A percentile compares a stretch with the other conserved stretches of the same genome.
Conservation (phyloP, 371 early-diverging fungal species). For the Sporodiniella umbellata region DNA sequence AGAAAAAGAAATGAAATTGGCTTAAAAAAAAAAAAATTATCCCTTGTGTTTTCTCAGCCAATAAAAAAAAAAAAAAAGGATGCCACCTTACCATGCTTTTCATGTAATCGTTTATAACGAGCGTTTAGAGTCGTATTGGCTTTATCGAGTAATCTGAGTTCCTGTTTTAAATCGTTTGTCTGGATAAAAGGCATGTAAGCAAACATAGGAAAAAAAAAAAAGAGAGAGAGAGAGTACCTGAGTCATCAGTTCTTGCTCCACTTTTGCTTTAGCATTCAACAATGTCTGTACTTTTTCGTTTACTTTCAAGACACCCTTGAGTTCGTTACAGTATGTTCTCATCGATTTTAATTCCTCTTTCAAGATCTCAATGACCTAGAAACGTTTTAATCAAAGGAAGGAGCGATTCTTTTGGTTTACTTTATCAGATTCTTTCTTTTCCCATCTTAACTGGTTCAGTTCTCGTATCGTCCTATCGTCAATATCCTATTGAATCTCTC, state of each 20-base stretch:
- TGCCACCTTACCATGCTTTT: conserved; percentile 21
- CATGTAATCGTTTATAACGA: conserved; percentile 10
- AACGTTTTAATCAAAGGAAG: no score
- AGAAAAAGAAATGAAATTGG: not conserved
- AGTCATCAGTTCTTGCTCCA: conserved; percentile 28
- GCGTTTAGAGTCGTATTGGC: conserved; percentile 5
- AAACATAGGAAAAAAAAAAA: not conserved
- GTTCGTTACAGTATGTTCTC: not conserved
- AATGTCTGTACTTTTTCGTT: not conserved
- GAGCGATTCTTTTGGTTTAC: not conserved
- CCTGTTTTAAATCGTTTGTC: conserved; percentile 16
- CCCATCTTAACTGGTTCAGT: conserved; percentile 6
- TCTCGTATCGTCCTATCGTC: conserved; percentile 11
- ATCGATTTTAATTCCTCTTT: conserved; percentile 3
- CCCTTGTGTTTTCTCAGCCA: no score
- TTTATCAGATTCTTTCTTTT: conserved; percentile 11
- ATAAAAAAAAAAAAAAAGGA: no score
- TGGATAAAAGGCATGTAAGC: not conserved
- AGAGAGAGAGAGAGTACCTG: conserved; percentile 15
- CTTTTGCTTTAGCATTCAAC: not conserved
- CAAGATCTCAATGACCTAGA: conserved; percentile 3
- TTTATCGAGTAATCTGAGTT: conserved; percentile 7
- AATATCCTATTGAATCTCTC: not conserved
- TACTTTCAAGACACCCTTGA: not conserved
- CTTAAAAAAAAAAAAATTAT: no score